Conservation (phyloP, 2,329 filamentous ascomycete species). For the Geoglossum cookeanum region DNA sequence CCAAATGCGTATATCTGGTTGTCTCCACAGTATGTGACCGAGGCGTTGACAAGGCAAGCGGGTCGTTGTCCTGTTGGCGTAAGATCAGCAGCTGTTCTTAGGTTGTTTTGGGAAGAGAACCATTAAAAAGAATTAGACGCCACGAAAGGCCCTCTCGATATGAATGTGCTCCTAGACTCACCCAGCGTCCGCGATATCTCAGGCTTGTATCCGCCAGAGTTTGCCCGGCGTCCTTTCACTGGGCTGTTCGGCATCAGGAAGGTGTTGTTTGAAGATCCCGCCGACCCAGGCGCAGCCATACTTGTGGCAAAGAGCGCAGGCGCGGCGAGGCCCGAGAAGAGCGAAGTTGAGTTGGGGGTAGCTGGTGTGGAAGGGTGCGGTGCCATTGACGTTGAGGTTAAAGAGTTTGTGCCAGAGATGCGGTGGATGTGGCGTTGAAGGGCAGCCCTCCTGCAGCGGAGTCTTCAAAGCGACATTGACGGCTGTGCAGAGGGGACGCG, state of each 20-base stretch:
- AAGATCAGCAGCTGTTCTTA: background rate
- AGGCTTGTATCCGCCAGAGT: conserved; percentile 61
- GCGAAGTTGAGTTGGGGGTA: background rate
- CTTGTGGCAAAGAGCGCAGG: background rate
- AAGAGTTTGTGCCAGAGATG: background rate
- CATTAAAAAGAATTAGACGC: background rate
- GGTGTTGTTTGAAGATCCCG: conserved; percentile 47
- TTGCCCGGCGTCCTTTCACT: conserved; percentile 40
- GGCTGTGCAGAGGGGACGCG: background rate
- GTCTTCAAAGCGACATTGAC: background rate
- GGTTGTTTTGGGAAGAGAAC: background rate
- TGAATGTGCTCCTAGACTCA: conserved; percentile 21
- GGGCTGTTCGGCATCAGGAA: conserved; percentile 86
- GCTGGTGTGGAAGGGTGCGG: background rate
- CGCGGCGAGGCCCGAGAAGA: background rate
- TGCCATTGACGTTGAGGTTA: background rate
- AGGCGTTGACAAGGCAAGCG: conserved; percentile 91
- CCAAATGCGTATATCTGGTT: conserved; percentile 97
- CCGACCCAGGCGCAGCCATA: conserved; percentile 23
- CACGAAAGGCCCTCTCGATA: background rate
- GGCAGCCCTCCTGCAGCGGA: background rate
- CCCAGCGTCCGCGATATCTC: conserved; percentile 63
- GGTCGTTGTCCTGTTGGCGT: conserved; percentile 38
- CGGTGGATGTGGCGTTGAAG: background rate
- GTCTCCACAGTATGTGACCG: conserved; percentile 95